These are phyloP conservation scores for Cryptococcus deneoformans DNA, from an alignment of 1,284 basidiomycete species.

Conservation along the genomic window DNA sequence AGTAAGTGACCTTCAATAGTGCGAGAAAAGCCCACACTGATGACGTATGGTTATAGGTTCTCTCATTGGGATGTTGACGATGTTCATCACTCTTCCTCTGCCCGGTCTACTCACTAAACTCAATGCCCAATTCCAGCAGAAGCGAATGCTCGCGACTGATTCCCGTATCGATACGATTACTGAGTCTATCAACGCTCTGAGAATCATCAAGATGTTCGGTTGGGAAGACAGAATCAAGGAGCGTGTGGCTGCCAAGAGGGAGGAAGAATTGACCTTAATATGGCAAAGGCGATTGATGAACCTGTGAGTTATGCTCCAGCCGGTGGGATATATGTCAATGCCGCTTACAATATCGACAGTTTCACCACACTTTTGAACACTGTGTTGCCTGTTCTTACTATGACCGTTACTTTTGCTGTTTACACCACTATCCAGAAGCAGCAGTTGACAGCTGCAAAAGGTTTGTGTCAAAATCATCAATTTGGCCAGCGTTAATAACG, in stretches of 20 bases:
- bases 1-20: slow-evolving; percentile 22
- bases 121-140: slow-evolving; percentile 34
- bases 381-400: slow-evolving; percentile 62
- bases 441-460: slow-evolving; percentile 50
- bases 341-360: neutral
- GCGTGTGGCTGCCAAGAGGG: slow-evolving; percentile 56
- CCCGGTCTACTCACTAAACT: slow-evolving; percentile 50
- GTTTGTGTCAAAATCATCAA: slow-evolving; percentile 6
- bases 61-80: slow-evolving; percentile 58
- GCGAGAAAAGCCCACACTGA: neutral
- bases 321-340: neutral
- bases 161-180: slow-evolving; percentile 56
- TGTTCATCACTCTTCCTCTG: slow-evolving; percentile 56
- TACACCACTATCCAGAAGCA: slow-evolving; percentile 56
- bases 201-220: slow-evolving; percentile 68
- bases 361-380: slow-evolving; percentile 51
- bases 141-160: slow-evolving; percentile 52
- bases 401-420: slow-evolving; percentile 64
- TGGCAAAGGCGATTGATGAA: slow-evolving; percentile 40
- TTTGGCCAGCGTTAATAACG: neutral
- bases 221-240: slow-evolving; percentile 61
- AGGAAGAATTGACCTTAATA: slow-evolving; percentile 57
- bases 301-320: slow-evolving; percentile 21
- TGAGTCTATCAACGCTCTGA: slow-evolving; percentile 43
- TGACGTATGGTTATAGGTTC: slow-evolving; percentile 20